Percentiles rank a stretch among this genome's conserved stretches.
Conservation (phyloP, 768 basidiomycete genomes). For the Boletus fagicola region DNA sequence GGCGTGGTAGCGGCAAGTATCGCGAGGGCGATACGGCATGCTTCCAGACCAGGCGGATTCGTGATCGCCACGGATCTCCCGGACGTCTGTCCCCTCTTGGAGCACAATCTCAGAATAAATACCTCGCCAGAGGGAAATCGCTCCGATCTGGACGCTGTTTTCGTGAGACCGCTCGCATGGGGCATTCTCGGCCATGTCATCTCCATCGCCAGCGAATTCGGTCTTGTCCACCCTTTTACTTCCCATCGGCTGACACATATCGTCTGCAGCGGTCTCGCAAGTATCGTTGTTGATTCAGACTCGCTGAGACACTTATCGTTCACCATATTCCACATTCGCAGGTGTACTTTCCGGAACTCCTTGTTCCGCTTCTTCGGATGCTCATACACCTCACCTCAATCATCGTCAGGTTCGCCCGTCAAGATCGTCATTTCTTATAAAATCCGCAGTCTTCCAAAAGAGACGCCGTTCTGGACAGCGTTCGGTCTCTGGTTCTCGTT, state of each 20-base stretch:
- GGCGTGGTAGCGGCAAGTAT: constrained; percentile 56
- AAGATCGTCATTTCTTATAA: constrained; percentile 72
- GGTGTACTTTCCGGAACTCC: constrained; percentile 85
- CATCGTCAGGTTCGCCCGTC: constrained; percentile 9
- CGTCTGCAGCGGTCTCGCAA: constrained; percentile 80
- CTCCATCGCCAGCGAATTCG: constrained; percentile 41
- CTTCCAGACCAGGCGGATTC: constrained; percentile 15
- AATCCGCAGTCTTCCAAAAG: constrained; percentile 68
- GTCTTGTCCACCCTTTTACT: constrained; percentile 7
- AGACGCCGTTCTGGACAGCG: constrained; percentile 73
- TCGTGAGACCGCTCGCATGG: constrained; percentile 68
- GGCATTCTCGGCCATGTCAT: constrained; percentile 49
- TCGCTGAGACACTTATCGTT: not conserved
- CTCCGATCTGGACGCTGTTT: not conserved
- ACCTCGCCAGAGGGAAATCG: constrained; percentile 17
- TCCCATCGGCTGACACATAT: constrained; percentile 53
- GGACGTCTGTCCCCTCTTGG: constrained; percentile 59
- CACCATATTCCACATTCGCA: constrained; percentile 29
- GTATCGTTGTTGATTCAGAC: constrained; percentile 26
- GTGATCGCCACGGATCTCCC: constrained; percentile 72
- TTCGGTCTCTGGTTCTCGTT: constrained; percentile 80
- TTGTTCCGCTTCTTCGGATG: constrained; percentile 72
- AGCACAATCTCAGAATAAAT: constrained; percentile 34
- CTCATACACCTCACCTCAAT: constrained; percentile 69
- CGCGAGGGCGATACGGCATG: constrained; percentile 41